Evolutionary conservation across 352 stramenopile species (phyloP).

Genomic region (Phytophthora rubi): DNA sequence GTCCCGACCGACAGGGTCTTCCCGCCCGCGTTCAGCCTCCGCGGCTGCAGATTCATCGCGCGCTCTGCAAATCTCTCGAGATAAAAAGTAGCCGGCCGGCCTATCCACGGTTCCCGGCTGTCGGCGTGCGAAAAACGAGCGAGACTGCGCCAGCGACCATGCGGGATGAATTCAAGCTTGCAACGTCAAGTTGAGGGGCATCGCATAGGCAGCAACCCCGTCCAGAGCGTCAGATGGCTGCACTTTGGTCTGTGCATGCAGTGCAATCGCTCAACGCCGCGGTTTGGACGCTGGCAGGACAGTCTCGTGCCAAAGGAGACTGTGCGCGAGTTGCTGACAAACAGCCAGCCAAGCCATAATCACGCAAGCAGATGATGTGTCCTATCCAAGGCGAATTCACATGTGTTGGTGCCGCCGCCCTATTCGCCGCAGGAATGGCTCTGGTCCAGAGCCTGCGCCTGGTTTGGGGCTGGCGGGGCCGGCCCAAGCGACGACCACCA

Average conservation of each 20-base stretch:
- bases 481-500: slow-evolving; percentile 14
- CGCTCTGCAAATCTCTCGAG: slow-evolving; percentile 27
- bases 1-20: background rate
- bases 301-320: background rate
- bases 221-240: slow-evolving; percentile 30
- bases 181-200: slow-evolving; percentile 39
- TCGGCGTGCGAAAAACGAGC: slow-evolving; percentile 25
- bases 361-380: slow-evolving; percentile 43
- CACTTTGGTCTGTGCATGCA: background rate
- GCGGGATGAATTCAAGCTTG: slow-evolving; percentile 12
- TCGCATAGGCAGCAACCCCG: slow-evolving; percentile 25
- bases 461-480: too few relatives aligned
- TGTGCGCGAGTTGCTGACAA: slow-evolving; percentile 33
- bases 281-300: too few relatives aligned
- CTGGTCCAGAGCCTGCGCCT: too few relatives aligned
- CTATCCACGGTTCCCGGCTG: slow-evolving; percentile 38
- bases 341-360: slow-evolving; percentile 44
- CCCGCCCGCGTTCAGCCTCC: background rate
- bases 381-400: slow-evolving; percentile 31
- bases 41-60: slow-evolving; percentile 27
- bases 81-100: slow-evolving; percentile 36
- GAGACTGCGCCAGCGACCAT: slow-evolving; percentile 18
- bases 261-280: too few relatives aligned
- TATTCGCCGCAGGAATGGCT: slow-evolving; percentile 30
- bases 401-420: slow-evolving; percentile 14